A percentile compares a stretch with the other conserved stretches of the same genome.
These are phyloP conservation scores for Leishmania major DNA, from an alignment of 208 protist species.

Conservation along the genomic window DNA sequence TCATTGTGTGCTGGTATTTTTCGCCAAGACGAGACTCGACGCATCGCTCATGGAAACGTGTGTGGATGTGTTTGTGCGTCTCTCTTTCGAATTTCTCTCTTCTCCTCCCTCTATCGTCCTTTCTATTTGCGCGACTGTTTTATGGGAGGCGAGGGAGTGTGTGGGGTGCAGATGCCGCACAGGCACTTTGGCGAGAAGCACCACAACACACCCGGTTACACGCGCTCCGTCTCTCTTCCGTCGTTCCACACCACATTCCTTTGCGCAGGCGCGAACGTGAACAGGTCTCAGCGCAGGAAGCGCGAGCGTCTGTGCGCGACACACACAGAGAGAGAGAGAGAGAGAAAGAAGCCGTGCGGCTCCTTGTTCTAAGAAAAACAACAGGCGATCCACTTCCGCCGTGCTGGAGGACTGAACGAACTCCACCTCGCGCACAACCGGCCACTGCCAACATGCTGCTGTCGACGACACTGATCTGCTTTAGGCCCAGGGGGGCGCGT, in stretches of 20 bases:
- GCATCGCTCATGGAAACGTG: neutral
- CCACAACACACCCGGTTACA: neutral
- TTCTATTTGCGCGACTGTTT: neutral
- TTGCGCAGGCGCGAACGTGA: neutral
- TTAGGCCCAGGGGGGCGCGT: neutral
- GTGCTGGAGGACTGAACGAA: neutral
- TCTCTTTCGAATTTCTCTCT: neutral
- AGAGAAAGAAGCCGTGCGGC: neutral
- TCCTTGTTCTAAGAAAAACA: neutral
- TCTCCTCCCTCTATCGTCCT: neutral
- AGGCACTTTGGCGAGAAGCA: neutral
- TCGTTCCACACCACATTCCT: neutral
- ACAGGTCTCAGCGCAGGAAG: too few relatives aligned
- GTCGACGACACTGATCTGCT: neutral
- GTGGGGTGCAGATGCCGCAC: neutral
- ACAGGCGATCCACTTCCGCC: neutral
- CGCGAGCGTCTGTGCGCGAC: neutral
- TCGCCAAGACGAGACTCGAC: neutral
- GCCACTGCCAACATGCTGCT: constrained; percentile 5
- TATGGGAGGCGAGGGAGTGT: neutral
- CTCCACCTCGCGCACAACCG: too few relatives aligned
- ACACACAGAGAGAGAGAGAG: neutral
- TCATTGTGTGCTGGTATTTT: neutral
- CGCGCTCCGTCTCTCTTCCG: neutral
- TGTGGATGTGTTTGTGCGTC: neutral